Evolutionary conservation across 805 yeast species (phyloP).

Genomic region (Tetrapisispora iriomotensis): DNA sequence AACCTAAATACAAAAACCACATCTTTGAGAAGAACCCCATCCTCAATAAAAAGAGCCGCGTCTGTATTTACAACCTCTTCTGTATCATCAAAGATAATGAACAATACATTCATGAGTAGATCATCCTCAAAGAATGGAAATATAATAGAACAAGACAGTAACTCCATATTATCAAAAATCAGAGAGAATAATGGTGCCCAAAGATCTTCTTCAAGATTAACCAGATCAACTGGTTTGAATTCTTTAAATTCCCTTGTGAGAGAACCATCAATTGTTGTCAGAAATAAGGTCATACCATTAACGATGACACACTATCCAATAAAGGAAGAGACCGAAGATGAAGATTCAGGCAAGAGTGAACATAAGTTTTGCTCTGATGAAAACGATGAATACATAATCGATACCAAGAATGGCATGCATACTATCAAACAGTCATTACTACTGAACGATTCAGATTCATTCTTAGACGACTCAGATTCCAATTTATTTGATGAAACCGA

Average conservation of each 20-base stretch:
- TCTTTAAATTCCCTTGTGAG: slow-evolving; percentile 23
- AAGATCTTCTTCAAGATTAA: slow-evolving; percentile 5
- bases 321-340: slow-evolving; percentile 10
- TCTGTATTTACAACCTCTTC: slow-evolving; percentile 22
- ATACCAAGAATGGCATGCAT: slow-evolving; percentile 6
- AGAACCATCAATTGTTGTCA: slow-evolving; percentile 29
- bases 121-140: neutral
- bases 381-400: slow-evolving; percentile 14
- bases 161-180: no score
- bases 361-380: neutral
- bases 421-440: neutral
- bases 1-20: slow-evolving; percentile 9
- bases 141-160: neutral
- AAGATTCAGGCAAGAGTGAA: slow-evolving; percentile 4
- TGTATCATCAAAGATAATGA: neutral
- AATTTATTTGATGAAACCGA: slow-evolving; percentile 4
- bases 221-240: slow-evolving; percentile 21
- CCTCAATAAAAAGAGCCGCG: slow-evolving; percentile 31
- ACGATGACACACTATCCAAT: slow-evolving; percentile 23
- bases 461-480: neutral
- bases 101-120: neutral
- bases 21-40: slow-evolving; percentile 27
- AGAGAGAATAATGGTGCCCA: no score
- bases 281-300: slow-evolving; percentile 27
- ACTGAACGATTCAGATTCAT: neutral